Percentiles rank a stretch among this genome's conserved stretches.
Evolutionary conservation across 768 basidiomycete genomes (phyloP).

Genomic region (Kwoniella mangroviensis): DNA sequence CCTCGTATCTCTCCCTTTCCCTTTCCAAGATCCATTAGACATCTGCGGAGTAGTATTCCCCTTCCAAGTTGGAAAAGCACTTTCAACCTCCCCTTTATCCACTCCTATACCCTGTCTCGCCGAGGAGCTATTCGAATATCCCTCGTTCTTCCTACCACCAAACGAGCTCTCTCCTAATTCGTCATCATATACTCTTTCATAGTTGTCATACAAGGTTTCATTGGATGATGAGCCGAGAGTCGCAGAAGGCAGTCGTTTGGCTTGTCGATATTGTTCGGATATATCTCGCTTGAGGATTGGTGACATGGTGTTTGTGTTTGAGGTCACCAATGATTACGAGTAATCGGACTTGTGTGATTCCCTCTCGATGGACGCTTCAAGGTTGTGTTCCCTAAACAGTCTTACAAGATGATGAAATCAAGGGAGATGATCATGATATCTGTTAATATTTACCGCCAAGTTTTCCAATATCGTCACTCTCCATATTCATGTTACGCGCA

Average conservation of each 20-base stretch:
- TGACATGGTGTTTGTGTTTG: conserved; percentile 29
- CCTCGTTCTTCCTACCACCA: not conserved
- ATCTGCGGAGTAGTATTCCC: conserved; percentile 1
- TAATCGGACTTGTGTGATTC: no score
- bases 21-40: not conserved
- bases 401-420: no score
- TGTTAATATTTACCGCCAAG: no score
- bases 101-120: conserved; percentile 34
- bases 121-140: conserved; percentile 18
- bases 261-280: conserved; percentile 45
- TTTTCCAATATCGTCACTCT: no score
- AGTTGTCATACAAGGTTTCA: not conserved
- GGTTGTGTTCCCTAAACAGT: no score
- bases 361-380: no score
- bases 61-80: conserved; percentile 10
- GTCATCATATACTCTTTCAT: not conserved
- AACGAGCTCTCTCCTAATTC: not conserved
- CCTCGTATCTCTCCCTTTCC: not conserved
- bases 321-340: not conserved
- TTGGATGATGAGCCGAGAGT: conserved; percentile 16
- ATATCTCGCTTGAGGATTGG: conserved; percentile 51
- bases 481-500: not conserved
- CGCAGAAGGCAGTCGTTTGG: conserved; percentile 35
- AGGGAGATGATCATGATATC: no score
- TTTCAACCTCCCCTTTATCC: conserved; percentile 14